Conservation (phyloP, 2,329 filamentous ascomycete genomes). For the Hymenotorrendiella dingleyae region DNA sequence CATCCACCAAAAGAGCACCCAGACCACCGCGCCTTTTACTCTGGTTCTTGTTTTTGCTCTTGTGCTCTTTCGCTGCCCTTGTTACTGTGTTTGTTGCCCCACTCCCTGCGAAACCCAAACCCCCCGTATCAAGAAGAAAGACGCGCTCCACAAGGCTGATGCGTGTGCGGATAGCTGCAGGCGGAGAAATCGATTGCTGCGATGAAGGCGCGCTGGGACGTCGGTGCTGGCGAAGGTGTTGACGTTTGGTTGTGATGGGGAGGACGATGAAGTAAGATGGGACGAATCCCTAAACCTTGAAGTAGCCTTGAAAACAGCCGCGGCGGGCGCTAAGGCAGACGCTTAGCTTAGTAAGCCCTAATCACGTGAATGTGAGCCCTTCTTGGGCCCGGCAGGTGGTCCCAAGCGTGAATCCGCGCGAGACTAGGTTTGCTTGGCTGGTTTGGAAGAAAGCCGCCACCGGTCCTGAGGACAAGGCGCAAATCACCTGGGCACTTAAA, state of each 20-base stretch:
- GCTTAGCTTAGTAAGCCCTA: too few species aligned
- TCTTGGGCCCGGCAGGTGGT: too few species aligned
- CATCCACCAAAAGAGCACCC: conserved; percentile 23
- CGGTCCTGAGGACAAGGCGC: too few species aligned
- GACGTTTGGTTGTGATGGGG: neutral
- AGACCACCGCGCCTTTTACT: too few species aligned
- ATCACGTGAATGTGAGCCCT: too few species aligned
- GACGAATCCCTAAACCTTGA: too few species aligned
- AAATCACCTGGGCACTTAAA: too few species aligned
- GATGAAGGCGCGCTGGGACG: neutral
- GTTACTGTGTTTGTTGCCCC: conserved; percentile 20
- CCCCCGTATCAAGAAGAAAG: conserved; percentile 10
- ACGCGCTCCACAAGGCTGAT: neutral
- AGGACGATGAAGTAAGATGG: neutral
- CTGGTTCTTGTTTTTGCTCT: neutral
- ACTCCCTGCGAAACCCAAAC: conserved; percentile 17
- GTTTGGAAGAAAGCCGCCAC: too few species aligned
- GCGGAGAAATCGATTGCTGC: neutral
- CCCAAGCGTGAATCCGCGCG: too few species aligned
- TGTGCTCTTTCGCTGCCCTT: conserved; percentile 17
- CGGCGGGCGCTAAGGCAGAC: too few species aligned
- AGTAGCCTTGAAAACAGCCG: too few species aligned
- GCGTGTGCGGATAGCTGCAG: neutral
- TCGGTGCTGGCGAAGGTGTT: neutral
- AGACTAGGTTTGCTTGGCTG: too few species aligned